Percentiles rank a stretch among this genome's conserved stretches.
phyloP scores from a whole-genome alignment of 805 yeast genomes.

The Zygosaccharomyces gambellarensis region DNA sequence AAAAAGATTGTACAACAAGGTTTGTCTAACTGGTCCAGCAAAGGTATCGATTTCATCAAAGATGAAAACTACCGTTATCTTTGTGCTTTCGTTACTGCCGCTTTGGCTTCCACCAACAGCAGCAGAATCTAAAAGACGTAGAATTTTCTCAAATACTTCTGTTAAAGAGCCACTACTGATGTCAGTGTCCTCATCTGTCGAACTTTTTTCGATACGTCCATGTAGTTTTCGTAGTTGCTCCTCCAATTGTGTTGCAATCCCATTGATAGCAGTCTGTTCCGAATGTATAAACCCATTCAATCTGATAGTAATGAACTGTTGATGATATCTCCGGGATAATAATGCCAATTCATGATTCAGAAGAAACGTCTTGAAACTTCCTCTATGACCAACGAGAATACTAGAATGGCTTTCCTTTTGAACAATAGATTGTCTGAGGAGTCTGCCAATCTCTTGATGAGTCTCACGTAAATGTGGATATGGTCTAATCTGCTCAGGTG shows the following conservation, averaged over 20 bases:
- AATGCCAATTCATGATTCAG: conserved; percentile 52
- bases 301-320: conserved; percentile 56
- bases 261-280: conserved; percentile 75
- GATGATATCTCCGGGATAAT: conserved; percentile 37
- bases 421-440: conserved; percentile 60
- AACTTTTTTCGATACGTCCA: conserved; percentile 15
- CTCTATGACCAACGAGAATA: conserved; percentile 73
- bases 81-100: conserved; percentile 26
- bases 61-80: conserved; percentile 63
- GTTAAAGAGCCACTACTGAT: conserved; percentile 52
- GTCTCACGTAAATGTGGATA: conserved; percentile 21
- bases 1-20: conserved; percentile 78
- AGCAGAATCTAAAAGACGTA: conserved; percentile 45
- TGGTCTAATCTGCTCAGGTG: conserved; percentile 17
- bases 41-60: conserved; percentile 84
- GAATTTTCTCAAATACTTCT: conserved; percentile 56
- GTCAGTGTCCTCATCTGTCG: conserved; percentile 17
- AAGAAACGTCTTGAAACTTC: conserved; percentile 67
- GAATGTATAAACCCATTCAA: conserved; percentile 68
- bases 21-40: conserved; percentile 68
- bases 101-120: conserved; percentile 10
- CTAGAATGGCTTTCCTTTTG: conserved; percentile 78
- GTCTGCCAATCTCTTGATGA: conserved; percentile 45
- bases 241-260: conserved; percentile 82
- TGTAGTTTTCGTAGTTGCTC: conserved; percentile 35